Evolutionary conservation across 1,284 basidiomycete genomes (phyloP), one percentile per base, ranked within the genome.

Genomic region (Trichosporon inkin): DNA sequence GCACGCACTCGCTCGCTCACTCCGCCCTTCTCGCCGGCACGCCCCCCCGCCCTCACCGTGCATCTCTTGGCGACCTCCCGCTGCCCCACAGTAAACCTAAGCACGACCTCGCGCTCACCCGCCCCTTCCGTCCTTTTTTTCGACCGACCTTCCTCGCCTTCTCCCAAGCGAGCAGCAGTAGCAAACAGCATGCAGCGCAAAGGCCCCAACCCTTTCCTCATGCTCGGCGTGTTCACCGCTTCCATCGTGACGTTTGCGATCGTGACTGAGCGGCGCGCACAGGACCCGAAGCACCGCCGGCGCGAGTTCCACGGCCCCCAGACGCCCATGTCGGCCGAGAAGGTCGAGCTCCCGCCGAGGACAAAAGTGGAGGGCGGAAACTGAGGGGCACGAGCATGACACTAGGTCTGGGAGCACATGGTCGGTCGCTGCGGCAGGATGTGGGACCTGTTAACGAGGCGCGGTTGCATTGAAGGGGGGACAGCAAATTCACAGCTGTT

Each of bases 201-300:
- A 32, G 73, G 70, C 35, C 75, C 75, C 1, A 74, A 76, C 59
- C 69, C 71, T 4, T 61, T 72, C 55, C 53, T 77, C 13, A 47
- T 77, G 35, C 63, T 71, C 19, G 75, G 72, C 34, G 56, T 77
- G 24, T 64, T 71, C 22, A 69, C 68, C 39, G 44, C 67, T 13
- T 66, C 66, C 16, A 65, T 69, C 3, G 61, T 59, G 2, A 62
- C 71, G 2, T 77, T 77, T 63, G 65, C 73, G 56, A 22, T 65
- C 38, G 20, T 76, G 1, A 55, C 70, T 14, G 62, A 76, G 13
- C 63, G 63, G 19, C 60, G 69, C 10, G 62, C 67, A 47, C 54
- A 61, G 44, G 72, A 74, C 22, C 68, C 71, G 10, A 51, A 59
- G 32, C 40, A 56, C 40, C 37, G 54, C 34, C 52, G 61, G 16